phyloP scores from a whole-genome alignment of 345 rosid genomes.

The Rhodamnia argentea region DNA sequence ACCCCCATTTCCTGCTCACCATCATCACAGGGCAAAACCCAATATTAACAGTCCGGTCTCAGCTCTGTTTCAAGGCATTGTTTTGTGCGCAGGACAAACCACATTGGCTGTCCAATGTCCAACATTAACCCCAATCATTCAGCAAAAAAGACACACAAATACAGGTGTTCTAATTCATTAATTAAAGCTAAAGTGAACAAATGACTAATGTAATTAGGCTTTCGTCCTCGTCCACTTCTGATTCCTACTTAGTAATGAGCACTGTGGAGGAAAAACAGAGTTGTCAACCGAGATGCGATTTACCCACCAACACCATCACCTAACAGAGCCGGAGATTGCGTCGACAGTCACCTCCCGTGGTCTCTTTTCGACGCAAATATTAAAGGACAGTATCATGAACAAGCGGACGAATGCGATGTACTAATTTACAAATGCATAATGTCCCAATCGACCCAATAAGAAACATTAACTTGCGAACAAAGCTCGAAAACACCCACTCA shows the following conservation, averaged over 20 bases:
- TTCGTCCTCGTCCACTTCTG: neutral
- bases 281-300: neutral
- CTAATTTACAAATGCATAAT: neutral
- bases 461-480: conserved; percentile 10
- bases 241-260: neutral
- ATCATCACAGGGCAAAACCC: neutral
- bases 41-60: neutral
- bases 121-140: neutral
- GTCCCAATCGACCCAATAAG: conserved; percentile 3
- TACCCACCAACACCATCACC: neutral
- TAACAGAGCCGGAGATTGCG: neutral
- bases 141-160: neutral
- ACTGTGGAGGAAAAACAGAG: neutral
- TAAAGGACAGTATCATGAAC: neutral
- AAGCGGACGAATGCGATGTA: neutral
- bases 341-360: neutral
- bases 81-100: neutral
- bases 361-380: neutral
- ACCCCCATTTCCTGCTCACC: conserved; percentile 71
- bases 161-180: neutral
- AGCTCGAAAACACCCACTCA: conserved; percentile 9
- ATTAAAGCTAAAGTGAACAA: neutral
- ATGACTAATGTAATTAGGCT: neutral
- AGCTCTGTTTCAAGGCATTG: neutral
- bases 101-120: neutral